Evolutionary conservation across 306 rosid genomes (phyloP), one percentile per base, ranked within the genome.

Genomic region (Fagus sylvatica): DNA sequence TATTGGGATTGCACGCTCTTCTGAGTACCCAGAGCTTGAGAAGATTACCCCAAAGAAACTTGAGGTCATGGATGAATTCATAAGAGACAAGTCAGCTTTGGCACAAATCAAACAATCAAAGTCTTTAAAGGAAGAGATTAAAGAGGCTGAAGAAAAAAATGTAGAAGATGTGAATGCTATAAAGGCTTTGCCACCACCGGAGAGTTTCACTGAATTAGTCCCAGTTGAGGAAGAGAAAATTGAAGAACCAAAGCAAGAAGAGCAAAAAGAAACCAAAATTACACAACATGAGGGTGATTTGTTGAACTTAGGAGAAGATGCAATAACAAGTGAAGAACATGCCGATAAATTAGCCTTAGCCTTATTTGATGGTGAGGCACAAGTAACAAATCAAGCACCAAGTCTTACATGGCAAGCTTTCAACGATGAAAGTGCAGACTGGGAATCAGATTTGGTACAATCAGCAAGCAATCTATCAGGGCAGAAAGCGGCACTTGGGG

Each of bases 1-100:
- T 10, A 82, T 77, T 57, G 98, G 96, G 22, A 73, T 96, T 11
- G 92, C 91, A 2, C 96, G 98, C 51, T 85, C 96, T 33, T 86
- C 98, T 0, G 98, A 96, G 78, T 96, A 90, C 60, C 99, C 99
- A 0, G 94, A 90, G 15, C 73, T 93, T 5, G 99, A 96, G 54
- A 93, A 56, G 80, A 85, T 96, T 70, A 88, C 97, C 0, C 82
- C 80, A 0, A 90, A 86, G 76, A 90, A 96, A 84, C 86, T 93
- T 15, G 89, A 93, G 82, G 78, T 89, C 54, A 93, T 96, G 96
- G 99, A 93, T 33, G 91, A 93, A 40, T 86, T 84, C 70, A 93
- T 96, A 16, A 82, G 79, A 36, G 96, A 88, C 74, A 93, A 87
- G 80, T 72, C 88, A 2, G 76, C 86, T 6, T 40, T 79, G 46